These are phyloP conservation scores for Trichosporon ovoides DNA, from an alignment of 1,284 basidiomycete species.

Conservation along the genomic window DNA sequence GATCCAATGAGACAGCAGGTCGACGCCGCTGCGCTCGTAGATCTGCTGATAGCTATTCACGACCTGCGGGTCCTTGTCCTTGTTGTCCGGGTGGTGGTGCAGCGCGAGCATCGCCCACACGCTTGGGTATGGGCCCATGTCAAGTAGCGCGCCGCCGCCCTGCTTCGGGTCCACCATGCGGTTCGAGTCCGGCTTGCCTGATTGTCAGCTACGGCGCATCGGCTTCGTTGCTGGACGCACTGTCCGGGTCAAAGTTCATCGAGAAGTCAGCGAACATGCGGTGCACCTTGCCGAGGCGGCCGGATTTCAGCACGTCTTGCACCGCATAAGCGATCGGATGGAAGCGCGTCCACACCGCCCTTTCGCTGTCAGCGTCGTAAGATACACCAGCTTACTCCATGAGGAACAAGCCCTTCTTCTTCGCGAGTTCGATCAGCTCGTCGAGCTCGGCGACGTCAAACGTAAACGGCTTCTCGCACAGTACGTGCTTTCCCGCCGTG, in stretches of 20 bases:
- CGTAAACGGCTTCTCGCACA: slow-evolving; percentile 68
- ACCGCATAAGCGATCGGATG: slow-evolving; percentile 47
- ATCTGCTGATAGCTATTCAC: slow-evolving; percentile 47
- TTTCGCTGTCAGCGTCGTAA: slow-evolving; percentile 15
- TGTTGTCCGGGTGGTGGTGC: slow-evolving; percentile 64
- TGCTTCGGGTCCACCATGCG: slow-evolving; percentile 72
- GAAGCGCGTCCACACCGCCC: slow-evolving; percentile 49
- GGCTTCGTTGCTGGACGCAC: slow-evolving; percentile 51
- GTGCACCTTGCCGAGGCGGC: slow-evolving; percentile 46
- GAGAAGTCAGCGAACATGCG: slow-evolving; percentile 63
- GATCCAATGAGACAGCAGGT: slow-evolving; percentile 68
- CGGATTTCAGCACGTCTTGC: slow-evolving; percentile 42
- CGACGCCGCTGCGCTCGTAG: slow-evolving; percentile 68
- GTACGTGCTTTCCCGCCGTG: slow-evolving; percentile 73
- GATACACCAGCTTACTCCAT: slow-evolving; percentile 87
- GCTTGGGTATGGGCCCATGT: slow-evolving; percentile 75
- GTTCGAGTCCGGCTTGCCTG: slow-evolving; percentile 49
- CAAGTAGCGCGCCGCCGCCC: slow-evolving; percentile 78
- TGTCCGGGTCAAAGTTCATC: slow-evolving; percentile 63
- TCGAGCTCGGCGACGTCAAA: slow-evolving; percentile 52
- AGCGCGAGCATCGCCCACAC: slow-evolving; percentile 74
- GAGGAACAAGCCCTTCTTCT: slow-evolving; percentile 70
- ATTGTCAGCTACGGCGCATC: background rate
- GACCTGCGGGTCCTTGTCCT: slow-evolving; percentile 57
- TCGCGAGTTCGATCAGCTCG: slow-evolving; percentile 65